phyloP scores from a whole-genome alignment of 305 asterid genomes.

The Nicotiana rustica region DNA sequence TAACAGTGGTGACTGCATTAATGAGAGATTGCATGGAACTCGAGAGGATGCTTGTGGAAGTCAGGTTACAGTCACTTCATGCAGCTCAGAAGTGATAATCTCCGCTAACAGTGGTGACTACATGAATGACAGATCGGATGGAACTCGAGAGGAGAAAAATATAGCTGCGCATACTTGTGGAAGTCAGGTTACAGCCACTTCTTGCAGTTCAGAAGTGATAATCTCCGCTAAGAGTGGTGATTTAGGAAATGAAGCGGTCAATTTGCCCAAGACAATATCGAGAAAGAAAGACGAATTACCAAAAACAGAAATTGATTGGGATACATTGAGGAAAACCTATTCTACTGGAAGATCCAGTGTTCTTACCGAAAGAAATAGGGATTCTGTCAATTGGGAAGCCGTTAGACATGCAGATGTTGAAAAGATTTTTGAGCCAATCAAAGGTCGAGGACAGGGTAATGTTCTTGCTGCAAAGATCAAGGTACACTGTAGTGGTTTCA shows the following conservation, averaged over 20 bases:
- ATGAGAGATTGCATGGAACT: too few relatives aligned
- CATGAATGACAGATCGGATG: too few relatives aligned
- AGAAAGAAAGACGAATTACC: conserved; percentile 31
- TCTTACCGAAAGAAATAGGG: conserved; percentile 33
- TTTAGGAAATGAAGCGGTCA: conserved; percentile 25
- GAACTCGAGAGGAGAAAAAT: too few relatives aligned
- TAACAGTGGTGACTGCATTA: not conserved
- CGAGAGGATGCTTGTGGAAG: too few relatives aligned
- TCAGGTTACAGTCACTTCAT: too few relatives aligned
- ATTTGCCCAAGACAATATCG: not conserved
- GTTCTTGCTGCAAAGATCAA: conserved; percentile 59
- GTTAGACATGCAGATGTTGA: conserved; percentile 48
- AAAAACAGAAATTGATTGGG: conserved; percentile 53
- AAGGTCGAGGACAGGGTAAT: conserved; percentile 56
- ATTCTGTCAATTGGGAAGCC: conserved; percentile 65
- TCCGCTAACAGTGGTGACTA: too few relatives aligned
- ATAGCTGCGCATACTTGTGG: not conserved
- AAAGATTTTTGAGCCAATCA: conserved; percentile 46
- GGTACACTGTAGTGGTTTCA: conserved; percentile 44
- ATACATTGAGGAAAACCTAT: conserved; percentile 46
- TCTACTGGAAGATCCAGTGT: conserved; percentile 32
- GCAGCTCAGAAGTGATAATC: too few relatives aligned
- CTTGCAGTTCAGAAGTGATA: conserved; percentile 24
- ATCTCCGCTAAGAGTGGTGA: conserved; percentile 1
- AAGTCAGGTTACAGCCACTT: not conserved